A percentile compares a stretch with the other conserved stretches of the same genome.
Conservation (phyloP, 495 filamentous ascomycete species). For the Talaromyces borbonicus region DNA sequence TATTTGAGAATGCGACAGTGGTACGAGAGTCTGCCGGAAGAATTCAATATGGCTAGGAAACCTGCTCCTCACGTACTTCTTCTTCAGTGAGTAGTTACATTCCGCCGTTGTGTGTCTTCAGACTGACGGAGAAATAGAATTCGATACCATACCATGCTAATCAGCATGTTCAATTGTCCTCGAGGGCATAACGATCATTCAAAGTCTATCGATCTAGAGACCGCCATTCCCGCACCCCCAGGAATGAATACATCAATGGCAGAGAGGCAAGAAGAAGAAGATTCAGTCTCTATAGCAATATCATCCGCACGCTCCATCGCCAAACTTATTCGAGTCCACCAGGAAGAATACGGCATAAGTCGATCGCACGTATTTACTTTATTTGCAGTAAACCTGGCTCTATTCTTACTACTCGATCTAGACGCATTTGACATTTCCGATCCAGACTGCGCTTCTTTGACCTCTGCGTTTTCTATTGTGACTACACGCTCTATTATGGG, state of each 20-base stretch:
- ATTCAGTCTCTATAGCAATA: not conserved
- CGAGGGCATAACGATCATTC: slow-evolving; percentile 14
- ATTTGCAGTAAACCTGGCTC: slow-evolving; percentile 35
- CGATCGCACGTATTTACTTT: slow-evolving; percentile 35
- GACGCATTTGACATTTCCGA: slow-evolving; percentile 29
- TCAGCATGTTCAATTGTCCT: slow-evolving; percentile 30
- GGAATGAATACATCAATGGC: not conserved
- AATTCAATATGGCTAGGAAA: slow-evolving; percentile 15
- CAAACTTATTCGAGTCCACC: slow-evolving; percentile 22
- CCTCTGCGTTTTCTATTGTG: slow-evolving; percentile 28
- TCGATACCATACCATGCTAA: slow-evolving; percentile 29
- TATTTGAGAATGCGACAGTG: slow-evolving; percentile 25
- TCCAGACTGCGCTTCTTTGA: slow-evolving; percentile 27
- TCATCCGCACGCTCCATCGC: slow-evolving; percentile 27
- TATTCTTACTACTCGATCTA: slow-evolving; percentile 30
- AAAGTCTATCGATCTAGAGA: slow-evolving; percentile 15
- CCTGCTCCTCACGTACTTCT: slow-evolving; percentile 32
- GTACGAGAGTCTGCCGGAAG: slow-evolving; percentile 23
- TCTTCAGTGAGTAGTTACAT: slow-evolving; percentile 18
- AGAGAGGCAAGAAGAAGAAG: not conserved
- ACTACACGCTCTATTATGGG: slow-evolving; percentile 31
- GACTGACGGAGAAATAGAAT: slow-evolving; percentile 19
- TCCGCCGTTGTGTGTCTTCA: no score
- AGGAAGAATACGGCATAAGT: slow-evolving; percentile 28
- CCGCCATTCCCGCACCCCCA: no score